Percentiles rank a stretch among this genome's conserved stretches.
Conservation (phyloP, 2,329 filamentous ascomycete species). For the Alternaria arborescens region DNA sequence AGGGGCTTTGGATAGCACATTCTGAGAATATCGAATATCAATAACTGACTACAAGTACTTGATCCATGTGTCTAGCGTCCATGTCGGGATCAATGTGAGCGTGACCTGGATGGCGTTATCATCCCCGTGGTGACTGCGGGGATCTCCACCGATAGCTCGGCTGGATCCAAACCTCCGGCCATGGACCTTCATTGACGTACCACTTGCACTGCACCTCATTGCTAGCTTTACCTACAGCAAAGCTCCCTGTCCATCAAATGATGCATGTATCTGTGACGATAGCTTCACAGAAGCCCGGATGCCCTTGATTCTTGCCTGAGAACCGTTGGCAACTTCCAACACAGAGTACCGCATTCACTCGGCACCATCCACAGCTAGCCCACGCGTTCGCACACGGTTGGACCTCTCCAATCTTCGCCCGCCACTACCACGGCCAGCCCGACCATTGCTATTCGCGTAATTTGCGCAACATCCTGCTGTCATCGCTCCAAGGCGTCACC, state of each 20-base stretch:
- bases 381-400: slow-evolving; percentile 20
- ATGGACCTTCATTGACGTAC: slow-evolving; percentile 7
- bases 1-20: slow-evolving; percentile 11
- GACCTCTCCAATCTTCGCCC: slow-evolving; percentile 9
- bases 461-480: slow-evolving; percentile 3
- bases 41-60: background rate
- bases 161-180: slow-evolving; percentile 17
- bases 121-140: slow-evolving; percentile 14
- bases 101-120: slow-evolving; percentile 20
- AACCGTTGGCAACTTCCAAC: slow-evolving; percentile 23
- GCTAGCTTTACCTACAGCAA: slow-evolving; percentile 14
- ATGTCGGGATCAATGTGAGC: background rate
- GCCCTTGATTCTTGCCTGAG: slow-evolving; percentile 40
- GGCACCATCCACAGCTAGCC: slow-evolving; percentile 17
- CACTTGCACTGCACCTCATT: slow-evolving; percentile 13
- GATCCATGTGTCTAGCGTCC: background rate
- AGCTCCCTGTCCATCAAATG: slow-evolving; percentile 20
- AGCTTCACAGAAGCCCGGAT: slow-evolving; percentile 28
- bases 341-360: slow-evolving; percentile 24
- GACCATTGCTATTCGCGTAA: slow-evolving; percentile 35
- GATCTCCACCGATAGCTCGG: slow-evolving; percentile 23
- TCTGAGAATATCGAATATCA: slow-evolving; percentile 7
- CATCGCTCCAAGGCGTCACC: slow-evolving; percentile 9
- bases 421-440: background rate
- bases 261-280: slow-evolving; percentile 42